phyloP scores from a whole-genome alignment of 192 early-diverging fungal genomes.

The Pilobolus umbonatus region DNA sequence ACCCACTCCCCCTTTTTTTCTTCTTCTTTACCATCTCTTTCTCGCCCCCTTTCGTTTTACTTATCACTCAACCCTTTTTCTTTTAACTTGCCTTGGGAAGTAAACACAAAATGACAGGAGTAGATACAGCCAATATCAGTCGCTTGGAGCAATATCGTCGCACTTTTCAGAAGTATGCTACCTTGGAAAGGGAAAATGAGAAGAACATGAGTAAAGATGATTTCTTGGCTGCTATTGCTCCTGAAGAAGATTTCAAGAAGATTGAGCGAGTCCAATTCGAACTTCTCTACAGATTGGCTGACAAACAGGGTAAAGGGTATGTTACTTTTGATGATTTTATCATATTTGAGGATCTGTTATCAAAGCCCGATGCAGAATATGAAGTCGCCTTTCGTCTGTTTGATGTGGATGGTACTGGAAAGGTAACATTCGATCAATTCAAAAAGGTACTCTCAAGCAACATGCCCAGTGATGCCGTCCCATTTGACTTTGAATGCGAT shows the following conservation, averaged over 20 bases:
- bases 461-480: slow-evolving; percentile 50
- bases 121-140: slow-evolving; percentile 5
- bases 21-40: slow-evolving; percentile 1
- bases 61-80: neutral
- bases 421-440: slow-evolving; percentile 65
- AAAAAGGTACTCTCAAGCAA: slow-evolving; percentile 54
- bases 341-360: slow-evolving; percentile 55
- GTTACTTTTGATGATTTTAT: slow-evolving; percentile 59
- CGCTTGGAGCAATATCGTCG: slow-evolving; percentile 40
- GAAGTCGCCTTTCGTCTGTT: slow-evolving; percentile 68
- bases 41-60: neutral
- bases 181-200: slow-evolving; percentile 44
- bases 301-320: slow-evolving; percentile 41
- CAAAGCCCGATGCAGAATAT: slow-evolving; percentile 67
- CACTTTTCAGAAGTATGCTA: slow-evolving; percentile 45
- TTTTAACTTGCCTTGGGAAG: no score
- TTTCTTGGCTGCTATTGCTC: slow-evolving; percentile 53
- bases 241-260: slow-evolving; percentile 52
- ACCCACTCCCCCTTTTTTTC: neutral
- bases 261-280: slow-evolving; percentile 52
- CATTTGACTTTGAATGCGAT: slow-evolving; percentile 67
- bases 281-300: slow-evolving; percentile 57
- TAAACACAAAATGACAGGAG: slow-evolving; percentile 1
- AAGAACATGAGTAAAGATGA: slow-evolving; percentile 56
- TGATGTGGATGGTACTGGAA: slow-evolving; percentile 53